Evolutionary conservation across 1,139 yeast genomes (phyloP), one percentile per base, ranked within the genome.

Genomic region (Geotrichum cucujoidarum): DNA sequence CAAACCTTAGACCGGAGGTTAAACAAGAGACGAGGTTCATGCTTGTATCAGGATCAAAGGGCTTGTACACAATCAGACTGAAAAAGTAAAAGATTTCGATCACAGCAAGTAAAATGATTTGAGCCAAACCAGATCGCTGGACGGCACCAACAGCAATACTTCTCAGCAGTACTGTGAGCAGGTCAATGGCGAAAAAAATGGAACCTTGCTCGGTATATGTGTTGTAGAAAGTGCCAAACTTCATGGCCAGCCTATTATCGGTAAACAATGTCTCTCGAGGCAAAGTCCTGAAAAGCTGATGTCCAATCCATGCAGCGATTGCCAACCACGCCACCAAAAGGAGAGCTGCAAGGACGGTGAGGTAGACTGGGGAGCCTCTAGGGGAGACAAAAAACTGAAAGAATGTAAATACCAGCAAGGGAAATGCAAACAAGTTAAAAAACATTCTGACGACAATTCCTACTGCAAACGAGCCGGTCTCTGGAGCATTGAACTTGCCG

Each of bases 61-160:
- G 71, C 24, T 57, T 59, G 33, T 55, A 50, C 21, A 55, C 48
- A 32, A 57, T 45, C 29, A 64, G 35, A 2, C 59, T 54, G 24
- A 56, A 46, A 33, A 64, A 52, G 30, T 52, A 54, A 24, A 54
- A 53, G n/a, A 64, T 50, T 47, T 68, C 72, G 8, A 58, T 43
- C 4, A 61, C 45, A 4, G 66, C 65, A 27, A 68, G 53, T 4
- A 68, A 39, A 1, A 61, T 56, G 21, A 68, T 54, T 47, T 68
- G 71, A 2, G 71, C 70, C 10, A 63, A 47, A 10, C 71, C 71
- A 1, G 69, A 64, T 13, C 47, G 45, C 45, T 67, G 70, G 11
- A 64, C 45, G 1, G 60, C 67, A 1, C 71, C 72, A 47, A 68
- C 52, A 1, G 63, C 56, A n/a, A 67, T 22, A 10, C 69, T 68